Evolutionary conservation across 441 rosid species (phyloP), one percentile per base, ranked within the genome.

Genomic region (Aquilaria agallochum): DNA sequence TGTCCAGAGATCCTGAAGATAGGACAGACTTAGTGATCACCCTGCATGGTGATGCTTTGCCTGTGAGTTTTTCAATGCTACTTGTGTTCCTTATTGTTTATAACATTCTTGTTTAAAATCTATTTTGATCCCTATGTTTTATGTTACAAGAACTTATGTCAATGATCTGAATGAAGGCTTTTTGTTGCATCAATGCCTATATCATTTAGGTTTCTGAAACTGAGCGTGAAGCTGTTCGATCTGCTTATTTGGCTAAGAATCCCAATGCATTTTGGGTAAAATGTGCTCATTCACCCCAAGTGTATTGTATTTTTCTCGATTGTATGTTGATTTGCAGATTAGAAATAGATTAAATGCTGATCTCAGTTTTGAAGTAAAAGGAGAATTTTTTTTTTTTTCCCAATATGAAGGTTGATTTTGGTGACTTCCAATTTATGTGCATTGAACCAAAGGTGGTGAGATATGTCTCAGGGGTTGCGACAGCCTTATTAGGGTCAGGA

Each of bases 201-300:
- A 68, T 58, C 42, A 30, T 72, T 9, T 56, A 93, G 98, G 91
- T 93, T 34, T 53, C 86, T 50, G 91, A 81, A 44, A 67, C 80
- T 56, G 91, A 90, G 59, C 72, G 31, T 56, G 80, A 79, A 63
- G 75, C 91, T 48, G 57, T 74, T 69, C 90, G 90, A 67, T 67
- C 87, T 76, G 81, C 90, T 32, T 93, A 88, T 81, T 70, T 93
- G 72, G 83, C 88, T 56, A 93, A 81, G 81, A 97, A 93, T 72
- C 96, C 98, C 10, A 85, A 69, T 71, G 98, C 98, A 56, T 88
- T 93, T 60, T 83, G 98, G 97, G 97, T 93, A 88, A 74, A 31
- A 7, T 70, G 36, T 62, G 31, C 49, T 63, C 65, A 68, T 53
- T 11, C n/a, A 11, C 50, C 44, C 52, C 45, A 33, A 68, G 12